Conservation (phyloP, 2,329 filamentous ascomycete species). For the Paecilomyces formosus region DNA sequence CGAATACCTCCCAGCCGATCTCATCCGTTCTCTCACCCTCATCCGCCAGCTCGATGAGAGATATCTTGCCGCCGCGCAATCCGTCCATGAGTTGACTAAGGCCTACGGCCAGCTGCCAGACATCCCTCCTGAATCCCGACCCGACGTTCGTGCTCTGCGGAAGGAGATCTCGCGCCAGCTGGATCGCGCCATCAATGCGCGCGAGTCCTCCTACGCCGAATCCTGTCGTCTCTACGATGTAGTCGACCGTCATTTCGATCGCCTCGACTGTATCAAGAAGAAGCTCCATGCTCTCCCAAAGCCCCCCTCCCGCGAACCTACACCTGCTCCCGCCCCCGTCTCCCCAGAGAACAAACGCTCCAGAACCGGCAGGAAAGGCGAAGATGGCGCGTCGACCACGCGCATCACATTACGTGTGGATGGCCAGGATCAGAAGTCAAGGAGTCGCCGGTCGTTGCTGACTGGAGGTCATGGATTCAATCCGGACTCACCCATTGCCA, state of each 20-base stretch:
- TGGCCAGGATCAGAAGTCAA: constrained; percentile 25
- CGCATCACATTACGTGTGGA: constrained; percentile 38
- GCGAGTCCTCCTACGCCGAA: constrained; percentile 51
- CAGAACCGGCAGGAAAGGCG: constrained; percentile 31
- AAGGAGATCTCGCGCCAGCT: constrained; percentile 50
- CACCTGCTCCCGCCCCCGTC: constrained; percentile 33
- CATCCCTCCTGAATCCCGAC: constrained; percentile 40
- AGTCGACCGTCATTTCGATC: constrained; percentile 49
- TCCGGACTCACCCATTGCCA: constrained; percentile 39
- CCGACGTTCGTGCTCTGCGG: constrained; percentile 47
- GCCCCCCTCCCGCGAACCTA: constrained; percentile 55
- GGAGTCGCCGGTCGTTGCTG: constrained; percentile 27
- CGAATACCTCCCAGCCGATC: constrained; percentile 59
- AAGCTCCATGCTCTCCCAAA: constrained; percentile 56
- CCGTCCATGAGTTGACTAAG: constrained; percentile 35
- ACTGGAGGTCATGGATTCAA: constrained; percentile 30
- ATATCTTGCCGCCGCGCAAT: constrained; percentile 33
- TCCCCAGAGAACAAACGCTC: constrained; percentile 27
- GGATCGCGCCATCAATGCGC: constrained; percentile 46
- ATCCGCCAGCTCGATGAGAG: constrained; percentile 45
- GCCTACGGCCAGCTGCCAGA: constrained; percentile 44
- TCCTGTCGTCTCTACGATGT: constrained; percentile 50
- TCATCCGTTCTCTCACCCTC: constrained; percentile 55
- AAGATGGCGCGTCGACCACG: constrained; percentile 23
- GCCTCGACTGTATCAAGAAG: constrained; percentile 51